A percentile compares a stretch with the other conserved stretches of the same genome.
These are phyloP conservation scores for Amaranthus tricolor DNA, from an alignment of 179 eudicot genomes.

Conservation along the genomic window DNA sequence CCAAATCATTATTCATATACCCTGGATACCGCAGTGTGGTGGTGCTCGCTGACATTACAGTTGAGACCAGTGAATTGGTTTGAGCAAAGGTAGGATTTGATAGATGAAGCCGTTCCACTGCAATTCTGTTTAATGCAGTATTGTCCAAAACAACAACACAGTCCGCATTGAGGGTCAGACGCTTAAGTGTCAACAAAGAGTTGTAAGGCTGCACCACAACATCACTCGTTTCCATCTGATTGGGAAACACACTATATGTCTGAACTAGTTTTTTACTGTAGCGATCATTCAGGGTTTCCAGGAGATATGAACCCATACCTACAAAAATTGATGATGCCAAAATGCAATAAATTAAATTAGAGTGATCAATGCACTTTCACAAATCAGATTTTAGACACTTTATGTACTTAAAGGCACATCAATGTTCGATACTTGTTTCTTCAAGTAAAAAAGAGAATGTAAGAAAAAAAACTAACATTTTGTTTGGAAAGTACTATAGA, in stretches of 20 bases:
- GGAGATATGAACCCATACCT: constrained; percentile 98
- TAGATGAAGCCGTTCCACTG: constrained; percentile 91
- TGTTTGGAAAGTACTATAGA: no score
- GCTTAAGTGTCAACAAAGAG: constrained; percentile 91
- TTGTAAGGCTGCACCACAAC: constrained; percentile 99
- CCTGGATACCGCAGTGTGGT: constrained; percentile 98
- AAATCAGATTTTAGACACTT: background rate
- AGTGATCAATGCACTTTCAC: background rate
- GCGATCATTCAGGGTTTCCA: constrained; percentile 96
- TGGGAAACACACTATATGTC: constrained; percentile 97
- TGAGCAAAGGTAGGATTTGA: constrained; percentile 88
- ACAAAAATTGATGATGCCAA: constrained; percentile 13
- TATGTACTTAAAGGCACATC: background rate
- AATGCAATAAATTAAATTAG: background rate
- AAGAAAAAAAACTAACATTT: no score
- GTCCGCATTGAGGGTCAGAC: constrained; percentile 95
- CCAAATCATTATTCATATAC: constrained; percentile 99
- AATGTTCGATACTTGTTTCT: background rate
- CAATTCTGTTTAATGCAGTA: constrained; percentile 97
- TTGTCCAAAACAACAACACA: constrained; percentile 99
- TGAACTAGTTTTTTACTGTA: constrained; percentile 97
- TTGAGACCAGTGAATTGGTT: constrained; percentile 94
- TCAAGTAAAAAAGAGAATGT: no score
- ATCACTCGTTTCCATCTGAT: constrained; percentile 94
- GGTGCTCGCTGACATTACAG: constrained; percentile 99